These are phyloP conservation scores for Flaveria sonorensis DNA, from an alignment of 129 eudicot genomes.

Conservation along the genomic window DNA sequence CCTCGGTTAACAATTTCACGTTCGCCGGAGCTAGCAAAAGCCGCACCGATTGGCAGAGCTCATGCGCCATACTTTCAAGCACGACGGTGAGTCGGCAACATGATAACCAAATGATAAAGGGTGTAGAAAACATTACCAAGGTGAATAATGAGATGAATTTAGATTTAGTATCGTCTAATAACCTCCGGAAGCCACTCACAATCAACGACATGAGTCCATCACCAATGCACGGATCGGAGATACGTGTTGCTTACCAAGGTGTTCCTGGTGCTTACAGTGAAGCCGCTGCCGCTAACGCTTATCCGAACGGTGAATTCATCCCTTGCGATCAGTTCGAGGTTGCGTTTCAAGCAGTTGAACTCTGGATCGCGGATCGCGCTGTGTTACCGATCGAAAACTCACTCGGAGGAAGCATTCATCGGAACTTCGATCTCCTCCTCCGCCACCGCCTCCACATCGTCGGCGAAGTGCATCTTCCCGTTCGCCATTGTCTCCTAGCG, in stretches of 20 bases:
- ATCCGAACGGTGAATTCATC: constrained; percentile 72
- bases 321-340: constrained; percentile 97
- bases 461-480: constrained; percentile 88
- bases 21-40: constrained; percentile 43
- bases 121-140: constrained; percentile 43
- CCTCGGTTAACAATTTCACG: constrained; percentile 8
- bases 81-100: constrained; percentile 60
- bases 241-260: constrained; percentile 93
- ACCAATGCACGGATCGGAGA: constrained; percentile 71
- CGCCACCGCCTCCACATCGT: constrained; percentile 93
- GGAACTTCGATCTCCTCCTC: constrained; percentile 87
- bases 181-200: constrained; percentile 60
- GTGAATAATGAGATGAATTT: constrained; percentile 56
- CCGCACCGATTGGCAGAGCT: constrained; percentile 89
- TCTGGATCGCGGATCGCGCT: constrained; percentile 88
- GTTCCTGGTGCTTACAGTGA: constrained; percentile 98
- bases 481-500: constrained; percentile 80
- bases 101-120: constrained; percentile 45
- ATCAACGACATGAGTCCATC: constrained; percentile 72
- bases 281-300: constrained; percentile 94
- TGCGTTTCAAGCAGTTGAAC: constrained; percentile 86
- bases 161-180: constrained; percentile 58
- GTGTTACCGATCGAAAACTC: constrained; percentile 87
- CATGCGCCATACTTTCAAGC: constrained; percentile 80
- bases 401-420: constrained; percentile 83